Percentiles rank a stretch among this genome's conserved stretches.
These are phyloP conservation scores for Ramaria sp. DNA, from an alignment of 768 basidiomycete genomes.

Conservation along the genomic window DNA sequence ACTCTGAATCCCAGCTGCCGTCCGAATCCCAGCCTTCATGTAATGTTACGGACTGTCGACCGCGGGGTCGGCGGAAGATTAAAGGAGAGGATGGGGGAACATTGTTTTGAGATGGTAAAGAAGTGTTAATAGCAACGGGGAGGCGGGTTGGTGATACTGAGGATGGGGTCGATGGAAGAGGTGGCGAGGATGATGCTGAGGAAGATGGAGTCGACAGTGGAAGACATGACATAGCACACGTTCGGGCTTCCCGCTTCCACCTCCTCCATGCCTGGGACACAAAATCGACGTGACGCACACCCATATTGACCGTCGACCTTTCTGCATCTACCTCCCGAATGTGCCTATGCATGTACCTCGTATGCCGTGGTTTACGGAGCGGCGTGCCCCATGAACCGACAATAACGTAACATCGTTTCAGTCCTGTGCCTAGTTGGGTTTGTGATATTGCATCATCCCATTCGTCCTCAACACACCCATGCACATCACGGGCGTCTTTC, in stretches of 20 bases:
- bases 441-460: neutral
- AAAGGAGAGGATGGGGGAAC: neutral
- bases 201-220: neutral
- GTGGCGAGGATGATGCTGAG: neutral
- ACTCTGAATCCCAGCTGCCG: too few relatives aligned
- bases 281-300: conserved; percentile 9
- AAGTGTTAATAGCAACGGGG: neutral
- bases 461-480: neutral
- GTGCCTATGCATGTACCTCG: too few relatives aligned
- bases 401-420: conserved; percentile 2
- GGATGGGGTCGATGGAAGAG: neutral
- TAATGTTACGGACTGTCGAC: too few relatives aligned
- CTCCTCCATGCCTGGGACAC: neutral
- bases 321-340: too few relatives aligned
- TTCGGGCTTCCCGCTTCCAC: neutral
- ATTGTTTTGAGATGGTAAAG: neutral
- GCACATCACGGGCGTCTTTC: neutral
- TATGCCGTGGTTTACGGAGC: neutral
- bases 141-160: neutral
- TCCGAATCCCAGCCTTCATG: too few relatives aligned
- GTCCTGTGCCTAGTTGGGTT: neutral
- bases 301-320: neutral
- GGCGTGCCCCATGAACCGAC: conserved; percentile 6
- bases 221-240: neutral
- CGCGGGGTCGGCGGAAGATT: neutral